Base-by-base conservation (phyloP, 2,329 filamentous ascomycete genomes). In the Aspergillus calidoustus region DNA sequence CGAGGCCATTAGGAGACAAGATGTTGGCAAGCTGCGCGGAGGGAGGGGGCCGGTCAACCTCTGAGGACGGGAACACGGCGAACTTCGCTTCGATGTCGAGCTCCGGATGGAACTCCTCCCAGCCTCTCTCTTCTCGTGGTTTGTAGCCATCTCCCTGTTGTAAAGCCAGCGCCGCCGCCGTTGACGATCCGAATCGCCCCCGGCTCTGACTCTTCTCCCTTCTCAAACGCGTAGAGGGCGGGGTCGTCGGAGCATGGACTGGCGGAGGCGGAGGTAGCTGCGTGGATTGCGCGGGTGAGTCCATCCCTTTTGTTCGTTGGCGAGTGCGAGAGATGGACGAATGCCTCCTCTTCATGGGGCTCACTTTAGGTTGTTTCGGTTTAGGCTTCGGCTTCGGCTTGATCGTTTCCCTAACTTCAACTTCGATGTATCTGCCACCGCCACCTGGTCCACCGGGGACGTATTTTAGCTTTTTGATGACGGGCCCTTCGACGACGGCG, bases 51-150 rank as follows among this genome's bases (percentile, higher is more conserved):
- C 92, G 92, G 74, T 98, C 94, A 7, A 98, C 89, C 67, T 96
- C 91, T 65, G 95, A 89, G 2, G 93, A 89, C 53, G 86, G 87
- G 73, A 93, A 93, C 3, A 97, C 83, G 68, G 90, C 87, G 66
- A 97, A 90, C 4, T 86, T 87, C 13, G 85, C 85, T 60, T 97
- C 92, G 53, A 97, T 93, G 79, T 98, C 93, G 56, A 99, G 86
- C 71, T 97, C 92, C 0, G 92, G 93, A 77, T 99, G 95, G 67
- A 98, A 98, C 75, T 99, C 95, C 72, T 97, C 93, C 93, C 94
- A 99, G 56, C 92, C 92, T 65, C 94, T 89, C 80, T 99, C 95
- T 79, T 99, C 95, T 72, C 95, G 86, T 34, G 95, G 95, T 76
- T 99, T 99, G 79, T 98, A 98, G 54, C 94, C 93, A 81, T 98